phyloP scores from a whole-genome alignment of 2,329 filamentous ascomycete species.

The Trichoderma asperellum region DNA sequence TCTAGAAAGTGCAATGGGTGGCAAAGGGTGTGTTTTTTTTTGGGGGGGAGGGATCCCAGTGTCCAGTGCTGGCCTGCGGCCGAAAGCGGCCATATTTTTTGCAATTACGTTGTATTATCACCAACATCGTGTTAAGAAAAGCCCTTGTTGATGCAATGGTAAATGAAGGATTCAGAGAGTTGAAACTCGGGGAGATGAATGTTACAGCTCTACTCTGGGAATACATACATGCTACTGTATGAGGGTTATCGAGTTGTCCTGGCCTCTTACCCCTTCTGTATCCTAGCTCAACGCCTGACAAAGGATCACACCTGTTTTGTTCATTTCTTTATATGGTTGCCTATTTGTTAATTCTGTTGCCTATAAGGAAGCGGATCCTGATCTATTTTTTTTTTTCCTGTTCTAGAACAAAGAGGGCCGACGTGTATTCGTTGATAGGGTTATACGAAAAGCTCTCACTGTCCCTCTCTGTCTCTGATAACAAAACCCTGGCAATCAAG shows the following conservation, averaged over 20 bases:
- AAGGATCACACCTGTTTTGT: background rate
- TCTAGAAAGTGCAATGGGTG: constrained; percentile 6
- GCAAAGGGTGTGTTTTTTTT: background rate
- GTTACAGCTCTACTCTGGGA: background rate
- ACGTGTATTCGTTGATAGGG: background rate
- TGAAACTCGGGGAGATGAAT: background rate
- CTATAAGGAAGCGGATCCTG: background rate
- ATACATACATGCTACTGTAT: background rate
- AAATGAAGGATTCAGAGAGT: background rate
- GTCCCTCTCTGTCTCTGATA: background rate
- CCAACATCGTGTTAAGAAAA: background rate
- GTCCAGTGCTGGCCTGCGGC: background rate
- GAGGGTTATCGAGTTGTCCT: background rate
- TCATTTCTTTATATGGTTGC: background rate
- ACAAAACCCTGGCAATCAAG: background rate
- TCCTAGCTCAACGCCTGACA: no score
- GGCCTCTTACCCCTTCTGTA: background rate
- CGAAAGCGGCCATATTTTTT: background rate
- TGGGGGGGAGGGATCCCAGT: background rate
- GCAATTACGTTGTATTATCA: background rate
- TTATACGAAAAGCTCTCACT: background rate
- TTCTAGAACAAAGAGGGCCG: background rate
- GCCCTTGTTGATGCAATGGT: background rate
- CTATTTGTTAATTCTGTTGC: background rate
- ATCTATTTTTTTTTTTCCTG: background rate